Evolutionary conservation across 768 basidiomycete genomes (phyloP).

Genomic region (Tulasnella sp.): DNA sequence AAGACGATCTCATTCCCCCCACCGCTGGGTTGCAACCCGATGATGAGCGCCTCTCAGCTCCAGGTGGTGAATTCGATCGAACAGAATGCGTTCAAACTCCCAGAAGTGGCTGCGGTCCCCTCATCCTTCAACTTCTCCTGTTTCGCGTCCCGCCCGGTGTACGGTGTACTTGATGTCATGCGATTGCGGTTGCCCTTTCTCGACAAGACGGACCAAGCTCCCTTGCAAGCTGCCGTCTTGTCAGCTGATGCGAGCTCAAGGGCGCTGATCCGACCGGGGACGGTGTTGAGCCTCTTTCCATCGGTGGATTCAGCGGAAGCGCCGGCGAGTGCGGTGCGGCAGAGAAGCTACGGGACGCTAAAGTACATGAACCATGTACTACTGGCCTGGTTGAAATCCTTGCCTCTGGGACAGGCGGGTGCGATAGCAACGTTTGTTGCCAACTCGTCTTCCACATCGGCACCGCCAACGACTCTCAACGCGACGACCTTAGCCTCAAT

Average conservation of each 20-base stretch:
- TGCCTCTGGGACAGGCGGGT: conserved; percentile 53
- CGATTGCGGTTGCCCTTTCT: conserved; percentile 62
- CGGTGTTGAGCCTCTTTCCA: conserved; percentile 55
- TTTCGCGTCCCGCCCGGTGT: conserved; percentile 61
- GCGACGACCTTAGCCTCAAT: conserved; percentile 49
- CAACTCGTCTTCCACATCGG: conserved; percentile 47
- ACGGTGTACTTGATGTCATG: conserved; percentile 63
- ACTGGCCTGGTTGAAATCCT: conserved; percentile 58
- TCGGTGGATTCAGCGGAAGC: conserved; percentile 42
- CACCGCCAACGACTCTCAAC: conserved; percentile 48
- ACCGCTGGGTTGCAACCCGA: conserved; percentile 65
- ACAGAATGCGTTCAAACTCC: conserved; percentile 55
- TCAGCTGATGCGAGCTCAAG: conserved; percentile 52
- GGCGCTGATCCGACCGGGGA: conserved; percentile 57
- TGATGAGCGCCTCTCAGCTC: conserved; percentile 48
- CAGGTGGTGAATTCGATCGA: conserved; percentile 56
- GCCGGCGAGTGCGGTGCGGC: conserved; percentile 48
- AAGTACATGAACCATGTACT: conserved; percentile 60
- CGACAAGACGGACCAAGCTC: conserved; percentile 41
- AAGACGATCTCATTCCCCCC: conserved; percentile 54
- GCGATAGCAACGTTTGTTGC: conserved; percentile 58
- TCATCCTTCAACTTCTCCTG: conserved; percentile 55
- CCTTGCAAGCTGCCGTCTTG: conserved; percentile 57
- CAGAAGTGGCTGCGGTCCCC: conserved; percentile 41
- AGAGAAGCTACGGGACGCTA: conserved; percentile 60